Conservation (phyloP, 2,329 filamentous ascomycete genomes). For the Catunica adiposa region DNA sequence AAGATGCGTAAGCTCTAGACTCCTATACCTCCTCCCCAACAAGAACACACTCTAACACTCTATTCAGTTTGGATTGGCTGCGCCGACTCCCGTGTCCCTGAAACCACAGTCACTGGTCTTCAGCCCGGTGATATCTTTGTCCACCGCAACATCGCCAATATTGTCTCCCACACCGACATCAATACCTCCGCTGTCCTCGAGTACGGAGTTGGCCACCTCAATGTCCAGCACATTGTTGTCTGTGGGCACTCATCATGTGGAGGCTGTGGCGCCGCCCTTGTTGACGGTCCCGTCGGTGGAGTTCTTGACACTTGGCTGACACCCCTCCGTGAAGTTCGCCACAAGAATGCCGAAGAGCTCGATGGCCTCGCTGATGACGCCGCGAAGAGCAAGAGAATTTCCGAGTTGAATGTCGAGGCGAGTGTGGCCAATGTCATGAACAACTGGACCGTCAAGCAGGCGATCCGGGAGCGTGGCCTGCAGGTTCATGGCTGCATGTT, state of each 20-base stretch:
- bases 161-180: conserved; percentile 58
- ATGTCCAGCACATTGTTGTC: conserved; percentile 53
- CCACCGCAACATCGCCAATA: conserved; percentile 82
- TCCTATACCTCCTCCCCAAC: background rate
- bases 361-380: conserved; percentile 35
- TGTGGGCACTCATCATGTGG: conserved; percentile 55
- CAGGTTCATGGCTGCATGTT: conserved; percentile 66
- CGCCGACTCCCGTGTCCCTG: conserved; percentile 70
- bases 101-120: conserved; percentile 63
- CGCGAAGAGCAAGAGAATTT: conserved; percentile 42
- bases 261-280: conserved; percentile 44
- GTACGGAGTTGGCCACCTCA: conserved; percentile 57
- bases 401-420: conserved; percentile 59
- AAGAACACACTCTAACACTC: background rate
- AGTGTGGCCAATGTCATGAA: conserved; percentile 51
- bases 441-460: conserved; percentile 53
- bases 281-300: conserved; percentile 31
- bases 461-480: conserved; percentile 51
- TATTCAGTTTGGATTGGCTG: conserved; percentile 64
- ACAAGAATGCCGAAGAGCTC: conserved; percentile 37
- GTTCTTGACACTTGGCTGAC: conserved; percentile 40
- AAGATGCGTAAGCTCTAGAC: conserved; percentile 35
- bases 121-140: conserved; percentile 75
- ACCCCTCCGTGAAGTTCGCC: conserved; percentile 30
- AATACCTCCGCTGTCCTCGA: conserved; percentile 61